Evolutionary conservation across 108 stramenopile genomes (phyloP), one percentile per base, ranked within the genome.

Genomic region (Nitzschia putrida): DNA sequence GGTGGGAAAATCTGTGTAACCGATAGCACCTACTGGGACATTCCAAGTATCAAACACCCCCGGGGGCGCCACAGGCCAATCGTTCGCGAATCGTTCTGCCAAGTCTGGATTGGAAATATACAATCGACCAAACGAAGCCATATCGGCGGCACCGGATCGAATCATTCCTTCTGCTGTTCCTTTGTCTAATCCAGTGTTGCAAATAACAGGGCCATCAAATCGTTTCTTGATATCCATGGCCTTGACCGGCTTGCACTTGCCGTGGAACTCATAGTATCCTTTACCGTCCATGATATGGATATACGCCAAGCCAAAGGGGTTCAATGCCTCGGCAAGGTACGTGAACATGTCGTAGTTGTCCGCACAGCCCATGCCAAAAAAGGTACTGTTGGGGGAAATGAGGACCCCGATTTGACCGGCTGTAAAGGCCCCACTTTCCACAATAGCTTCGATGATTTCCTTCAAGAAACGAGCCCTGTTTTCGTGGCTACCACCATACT

Each of bases 31-130:
- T 10, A 47, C 69, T 4, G 52, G 70, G 29, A 49, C 37, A 78
- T 79, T 84, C 86, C 86, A 87, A 3, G 66, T 63, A 21, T 70
- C 72, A 44, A 82, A 77, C 18, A 63, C 58, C 23, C 83, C 71
- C 0, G 57, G 47, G 0, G 58, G 61, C 8, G 64, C 73, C 11
- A 88, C 25, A 16, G 81, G 79, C 84, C 74, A 84, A 13, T 78
- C 72, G 56, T 86, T 74, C 13, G 51, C 53, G 57, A 80, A 90
- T 44, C 92, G 85, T 21, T 76, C 79, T 23, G 73, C 74, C 54
- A 92, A 73, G 66, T 95, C 94, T 13, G 94, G 94, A 58, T 92
- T 95, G 51, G 77, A 59, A 50, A 95, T 85, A 77, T 80, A 92
- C 29, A 77, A 61, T 13, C 94, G 81, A 20, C 89, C 94, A 69